Evolutionary conservation across 768 basidiomycete species (phyloP).

Genomic region (Lentinula edodes): DNA sequence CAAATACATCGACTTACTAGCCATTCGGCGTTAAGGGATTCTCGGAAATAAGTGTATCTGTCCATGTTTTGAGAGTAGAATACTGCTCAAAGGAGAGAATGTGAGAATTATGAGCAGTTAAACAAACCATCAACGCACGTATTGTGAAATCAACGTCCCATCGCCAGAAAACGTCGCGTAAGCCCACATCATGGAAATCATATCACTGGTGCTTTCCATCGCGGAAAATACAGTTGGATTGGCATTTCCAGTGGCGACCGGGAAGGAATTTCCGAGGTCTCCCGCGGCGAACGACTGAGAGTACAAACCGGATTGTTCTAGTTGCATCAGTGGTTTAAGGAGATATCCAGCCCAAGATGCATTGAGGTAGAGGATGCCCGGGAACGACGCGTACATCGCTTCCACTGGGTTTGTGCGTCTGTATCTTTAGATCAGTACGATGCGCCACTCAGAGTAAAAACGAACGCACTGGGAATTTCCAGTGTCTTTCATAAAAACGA

Average conservation of each 20-base stretch:
- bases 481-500: slow-evolving; percentile 44
- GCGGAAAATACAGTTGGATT: background rate
- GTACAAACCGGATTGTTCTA: background rate
- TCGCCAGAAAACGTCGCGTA: slow-evolving; percentile 11
- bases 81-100: background rate
- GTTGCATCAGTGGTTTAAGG: slow-evolving; percentile 35
- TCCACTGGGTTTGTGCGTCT: slow-evolving; percentile 33
- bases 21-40: slow-evolving; percentile 5
- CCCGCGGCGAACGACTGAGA: slow-evolving; percentile 3
- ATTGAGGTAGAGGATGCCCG: slow-evolving; percentile 32
- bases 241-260: background rate
- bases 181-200: slow-evolving; percentile 8
- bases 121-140: background rate
- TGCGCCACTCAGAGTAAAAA: background rate
- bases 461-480: slow-evolving; percentile 32
- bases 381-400: slow-evolving; percentile 33
- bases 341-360: slow-evolving; percentile 33
- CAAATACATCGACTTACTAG: slow-evolving; percentile 1
- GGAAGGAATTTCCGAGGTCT: slow-evolving; percentile 9
- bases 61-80: slow-evolving; percentile 2
- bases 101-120: background rate
- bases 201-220: slow-evolving; percentile 1
- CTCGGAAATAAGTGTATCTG: background rate
- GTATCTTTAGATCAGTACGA: background rate
- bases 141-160: slow-evolving; percentile 1